Conservation (phyloP, 192 early-diverging fungal species). For the Spizellomyces punctatus region DNA sequence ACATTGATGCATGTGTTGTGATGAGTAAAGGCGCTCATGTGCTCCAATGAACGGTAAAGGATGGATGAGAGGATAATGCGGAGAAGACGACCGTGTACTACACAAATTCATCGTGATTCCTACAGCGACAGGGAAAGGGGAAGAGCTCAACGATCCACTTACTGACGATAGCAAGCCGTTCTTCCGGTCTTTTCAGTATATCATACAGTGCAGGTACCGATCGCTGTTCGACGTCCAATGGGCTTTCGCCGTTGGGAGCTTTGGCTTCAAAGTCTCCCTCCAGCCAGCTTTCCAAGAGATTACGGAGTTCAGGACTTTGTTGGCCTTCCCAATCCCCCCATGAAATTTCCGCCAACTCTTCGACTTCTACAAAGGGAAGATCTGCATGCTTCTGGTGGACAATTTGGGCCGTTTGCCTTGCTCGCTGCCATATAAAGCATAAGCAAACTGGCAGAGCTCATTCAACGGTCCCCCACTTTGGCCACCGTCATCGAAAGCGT, state of each 20-base stretch:
- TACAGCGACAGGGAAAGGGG: neutral
- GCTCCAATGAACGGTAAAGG: slow-evolving; percentile 38
- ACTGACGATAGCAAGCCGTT: slow-evolving; percentile 39
- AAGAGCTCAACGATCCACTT: slow-evolving; percentile 8
- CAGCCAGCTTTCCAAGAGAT: slow-evolving; percentile 48
- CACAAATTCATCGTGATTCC: slow-evolving; percentile 18
- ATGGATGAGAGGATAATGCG: slow-evolving; percentile 57
- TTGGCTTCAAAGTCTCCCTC: slow-evolving; percentile 45
- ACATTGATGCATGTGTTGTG: slow-evolving; percentile 58
- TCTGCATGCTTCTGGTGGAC: slow-evolving; percentile 39
- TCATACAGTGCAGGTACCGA: slow-evolving; percentile 49
- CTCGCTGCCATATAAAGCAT: slow-evolving; percentile 27
- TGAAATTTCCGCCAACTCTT: slow-evolving; percentile 51
- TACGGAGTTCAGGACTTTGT: slow-evolving; percentile 22
- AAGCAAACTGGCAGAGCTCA: neutral
- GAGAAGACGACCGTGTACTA: slow-evolving; percentile 55
- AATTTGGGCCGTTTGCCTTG: slow-evolving; percentile 46
- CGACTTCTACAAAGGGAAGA: slow-evolving; percentile 36
- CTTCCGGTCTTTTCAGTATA: slow-evolving; percentile 35
- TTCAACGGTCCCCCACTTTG: neutral
- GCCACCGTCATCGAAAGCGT: neutral
- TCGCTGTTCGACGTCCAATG: slow-evolving; percentile 46
- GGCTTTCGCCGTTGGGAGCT: slow-evolving; percentile 49
- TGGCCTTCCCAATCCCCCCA: slow-evolving; percentile 61
- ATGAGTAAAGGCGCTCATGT: slow-evolving; percentile 50